Evolutionary conservation across 441 rosid genomes (phyloP).

Genomic region (Arabidopsis lyrata): DNA sequence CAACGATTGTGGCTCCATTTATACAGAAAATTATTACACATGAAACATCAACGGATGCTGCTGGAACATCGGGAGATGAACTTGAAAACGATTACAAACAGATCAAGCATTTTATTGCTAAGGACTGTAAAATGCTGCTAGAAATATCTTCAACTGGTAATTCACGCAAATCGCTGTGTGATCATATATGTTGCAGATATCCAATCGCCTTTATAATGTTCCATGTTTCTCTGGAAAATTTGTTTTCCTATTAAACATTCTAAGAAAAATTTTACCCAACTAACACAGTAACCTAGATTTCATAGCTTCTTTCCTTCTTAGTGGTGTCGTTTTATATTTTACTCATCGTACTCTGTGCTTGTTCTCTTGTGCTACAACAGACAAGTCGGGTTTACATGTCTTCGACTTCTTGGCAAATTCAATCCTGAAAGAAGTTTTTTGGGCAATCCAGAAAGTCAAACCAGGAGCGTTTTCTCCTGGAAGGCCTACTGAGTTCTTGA

Average conservation of each 20-base stretch:
- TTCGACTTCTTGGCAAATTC: conserved; percentile 97
- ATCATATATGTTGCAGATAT: background rate
- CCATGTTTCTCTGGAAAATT: conserved; percentile 6
- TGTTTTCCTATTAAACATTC: background rate
- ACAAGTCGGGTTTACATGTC: conserved; percentile 94
- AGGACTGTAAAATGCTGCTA: conserved; percentile 83
- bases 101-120: conserved; percentile 66
- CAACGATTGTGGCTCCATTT: conserved; percentile 76
- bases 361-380: conserved; percentile 51
- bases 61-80: conserved; percentile 68
- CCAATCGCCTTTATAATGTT: background rate
- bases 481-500: conserved; percentile 91
- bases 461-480: conserved; percentile 98
- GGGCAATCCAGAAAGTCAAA: conserved; percentile 88
- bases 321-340: conserved; percentile 17
- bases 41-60: conserved; percentile 55
- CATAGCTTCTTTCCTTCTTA: conserved; percentile 18
- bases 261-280: background rate
- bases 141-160: conserved; percentile 88
- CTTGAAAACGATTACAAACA: conserved; percentile 82
- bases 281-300: conserved; percentile 4
- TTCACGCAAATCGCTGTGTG: background rate
- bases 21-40: conserved; percentile 69
- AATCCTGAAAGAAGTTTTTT: conserved; percentile 88
- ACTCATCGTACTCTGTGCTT: conserved; percentile 18